phyloP scores from a whole-genome alignment of 768 basidiomycete species.

The Termitomyces sp. region DNA sequence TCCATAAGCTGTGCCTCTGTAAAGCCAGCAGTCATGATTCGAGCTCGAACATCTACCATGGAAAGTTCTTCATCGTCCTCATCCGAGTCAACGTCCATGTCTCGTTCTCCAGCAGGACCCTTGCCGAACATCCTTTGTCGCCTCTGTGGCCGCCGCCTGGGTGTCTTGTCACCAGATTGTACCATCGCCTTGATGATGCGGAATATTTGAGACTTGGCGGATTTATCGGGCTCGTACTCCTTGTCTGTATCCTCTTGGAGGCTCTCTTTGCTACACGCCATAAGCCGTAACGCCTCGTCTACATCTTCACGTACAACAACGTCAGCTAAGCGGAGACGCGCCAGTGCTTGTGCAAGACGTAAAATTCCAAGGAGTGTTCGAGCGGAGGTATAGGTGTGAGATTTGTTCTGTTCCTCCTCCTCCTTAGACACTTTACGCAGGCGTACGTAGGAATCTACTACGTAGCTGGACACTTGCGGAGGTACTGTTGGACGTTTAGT shows the following conservation, averaged over 20 bases:
- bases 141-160: constrained; percentile 29
- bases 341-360: constrained; percentile 91
- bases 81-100: constrained; percentile 66
- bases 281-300: constrained; percentile 92
- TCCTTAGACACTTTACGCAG: constrained; percentile 91
- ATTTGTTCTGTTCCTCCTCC: constrained; percentile 82
- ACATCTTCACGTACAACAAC: constrained; percentile 83
- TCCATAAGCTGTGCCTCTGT: constrained; percentile 90
- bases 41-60: constrained; percentile 83
- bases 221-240: constrained; percentile 69
- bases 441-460: constrained; percentile 94
- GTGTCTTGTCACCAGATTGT: constrained; percentile 24
- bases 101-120: constrained; percentile 66
- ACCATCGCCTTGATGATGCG: constrained; percentile 89
- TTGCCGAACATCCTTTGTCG: constrained; percentile 54
- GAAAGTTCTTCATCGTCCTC: constrained; percentile 69
- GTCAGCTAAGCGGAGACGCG: constrained; percentile 82
- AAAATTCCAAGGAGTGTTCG: constrained; percentile 93
- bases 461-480: constrained; percentile 80
- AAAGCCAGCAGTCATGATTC: constrained; percentile 82
- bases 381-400: constrained; percentile 92
- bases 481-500: constrained; percentile 89
- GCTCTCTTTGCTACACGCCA: constrained; percentile 95
- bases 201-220: constrained; percentile 80
- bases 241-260: constrained; percentile 75